These are phyloP conservation scores for Solanum lycopersicoides DNA, from an alignment of 257 asterid species.

Conservation along the genomic window DNA sequence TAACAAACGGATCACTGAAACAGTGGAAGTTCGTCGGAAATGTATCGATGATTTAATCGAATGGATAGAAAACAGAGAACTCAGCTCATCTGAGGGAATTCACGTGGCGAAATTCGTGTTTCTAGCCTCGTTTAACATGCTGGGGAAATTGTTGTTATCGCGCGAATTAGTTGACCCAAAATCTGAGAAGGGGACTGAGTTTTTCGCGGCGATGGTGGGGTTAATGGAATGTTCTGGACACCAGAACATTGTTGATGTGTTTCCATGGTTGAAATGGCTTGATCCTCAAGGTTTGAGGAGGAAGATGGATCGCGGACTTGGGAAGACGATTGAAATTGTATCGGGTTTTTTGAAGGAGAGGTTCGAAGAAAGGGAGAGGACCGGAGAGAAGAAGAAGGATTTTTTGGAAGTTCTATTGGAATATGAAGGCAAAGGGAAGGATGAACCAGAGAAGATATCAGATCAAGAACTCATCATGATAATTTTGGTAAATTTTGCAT, in stretches of 20 bases:
- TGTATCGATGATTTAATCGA: slow-evolving; percentile 23
- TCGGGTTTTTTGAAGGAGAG: slow-evolving; percentile 34
- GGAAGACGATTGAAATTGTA: slow-evolving; percentile 22
- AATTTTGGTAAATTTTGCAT: slow-evolving; percentile 29
- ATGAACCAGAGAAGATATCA: slow-evolving; percentile 30
- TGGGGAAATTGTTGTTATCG: slow-evolving; percentile 42
- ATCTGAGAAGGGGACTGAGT: slow-evolving; percentile 24
- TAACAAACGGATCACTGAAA: slow-evolving; percentile 25
- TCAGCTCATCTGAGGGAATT: neutral
- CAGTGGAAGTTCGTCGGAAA: slow-evolving; percentile 15
- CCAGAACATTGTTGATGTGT: slow-evolving; percentile 41
- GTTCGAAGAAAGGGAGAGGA: neutral
- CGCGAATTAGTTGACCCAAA: slow-evolving; percentile 34
- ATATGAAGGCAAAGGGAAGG: slow-evolving; percentile 21
- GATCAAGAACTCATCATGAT: slow-evolving; percentile 32
- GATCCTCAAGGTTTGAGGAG: slow-evolving; percentile 43
- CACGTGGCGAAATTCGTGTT: slow-evolving; percentile 24
- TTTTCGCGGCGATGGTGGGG: slow-evolving; percentile 28
- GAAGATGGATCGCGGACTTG: slow-evolving; percentile 21
- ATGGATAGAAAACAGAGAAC: slow-evolving; percentile 18
- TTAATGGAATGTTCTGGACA: slow-evolving; percentile 29
- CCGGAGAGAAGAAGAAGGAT: slow-evolving; percentile 17
- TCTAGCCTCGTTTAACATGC: slow-evolving; percentile 37
- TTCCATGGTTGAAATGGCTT: slow-evolving; percentile 29
- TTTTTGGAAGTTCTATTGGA: slow-evolving; percentile 49